Evolutionary conservation across 495 filamentous ascomycete genomes (phyloP).

Genomic region (Neurospora sp.): DNA sequence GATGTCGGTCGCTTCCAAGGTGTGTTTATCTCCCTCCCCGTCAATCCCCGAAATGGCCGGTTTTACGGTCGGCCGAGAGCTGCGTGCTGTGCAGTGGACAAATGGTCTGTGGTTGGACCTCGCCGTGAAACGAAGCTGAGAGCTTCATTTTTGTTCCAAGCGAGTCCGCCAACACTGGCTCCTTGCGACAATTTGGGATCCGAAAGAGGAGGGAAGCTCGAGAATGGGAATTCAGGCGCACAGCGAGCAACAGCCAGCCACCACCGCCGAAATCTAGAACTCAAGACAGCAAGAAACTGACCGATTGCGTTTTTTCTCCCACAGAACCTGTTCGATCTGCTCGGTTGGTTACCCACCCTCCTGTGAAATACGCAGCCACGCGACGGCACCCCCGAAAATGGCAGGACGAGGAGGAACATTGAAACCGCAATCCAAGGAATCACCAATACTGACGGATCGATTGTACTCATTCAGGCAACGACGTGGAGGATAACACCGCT

Average conservation of each 20-base stretch:
- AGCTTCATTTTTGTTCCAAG: neutral
- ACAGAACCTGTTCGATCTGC: slow-evolving; percentile 80
- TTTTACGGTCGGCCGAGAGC: neutral
- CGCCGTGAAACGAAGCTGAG: neutral
- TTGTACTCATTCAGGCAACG: slow-evolving; percentile 52
- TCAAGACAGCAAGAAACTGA: slow-evolving; percentile 16
- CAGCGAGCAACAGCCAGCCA: neutral
- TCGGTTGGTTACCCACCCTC: slow-evolving; percentile 45
- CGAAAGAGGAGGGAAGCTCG: slow-evolving; percentile 2
- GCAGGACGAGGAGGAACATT: slow-evolving; percentile 6
- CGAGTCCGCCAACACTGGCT: neutral
- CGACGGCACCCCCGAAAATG: neutral
- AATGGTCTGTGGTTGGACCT: neutral
- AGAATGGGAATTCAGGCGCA: neutral
- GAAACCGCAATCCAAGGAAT: slow-evolving; percentile 17
- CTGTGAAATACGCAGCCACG: slow-evolving; percentile 11
- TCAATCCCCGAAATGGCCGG: slow-evolving; percentile 1
- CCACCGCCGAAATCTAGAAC: neutral
- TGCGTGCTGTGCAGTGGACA: slow-evolving; percentile 1
- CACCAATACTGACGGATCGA: slow-evolving; percentile 15
- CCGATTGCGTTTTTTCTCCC: slow-evolving; percentile 3
- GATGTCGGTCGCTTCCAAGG: slow-evolving; percentile 58
- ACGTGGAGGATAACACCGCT: slow-evolving; percentile 73
- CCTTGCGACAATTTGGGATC: neutral
- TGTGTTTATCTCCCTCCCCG: slow-evolving; percentile 22